Percentiles rank a stretch among this genome's conserved stretches.
Conservation (phyloP, 352 stramenopile genomes). For the Globisporangium canariense region DNA sequence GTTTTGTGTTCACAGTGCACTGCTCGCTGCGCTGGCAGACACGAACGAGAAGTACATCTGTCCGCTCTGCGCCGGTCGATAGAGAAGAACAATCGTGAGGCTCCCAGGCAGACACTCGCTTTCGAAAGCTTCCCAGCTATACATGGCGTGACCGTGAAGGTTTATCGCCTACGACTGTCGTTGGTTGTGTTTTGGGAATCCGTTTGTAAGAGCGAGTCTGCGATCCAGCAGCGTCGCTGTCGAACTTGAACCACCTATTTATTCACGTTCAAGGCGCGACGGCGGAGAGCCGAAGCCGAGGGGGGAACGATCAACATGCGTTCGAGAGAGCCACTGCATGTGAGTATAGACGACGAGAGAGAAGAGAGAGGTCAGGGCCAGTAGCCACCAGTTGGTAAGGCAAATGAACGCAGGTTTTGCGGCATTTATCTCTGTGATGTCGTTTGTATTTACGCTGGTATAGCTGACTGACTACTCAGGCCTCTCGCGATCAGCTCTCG, state of each 20-base stretch:
- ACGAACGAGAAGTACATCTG: slow-evolving; percentile 87
- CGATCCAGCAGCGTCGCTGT: not conserved
- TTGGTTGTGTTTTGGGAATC: not conserved
- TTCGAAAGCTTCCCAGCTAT: not conserved
- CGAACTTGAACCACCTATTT: slow-evolving; percentile 14
- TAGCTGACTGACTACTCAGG: not conserved
- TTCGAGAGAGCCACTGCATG: slow-evolving; percentile 1
- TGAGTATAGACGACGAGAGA: slow-evolving; percentile 1
- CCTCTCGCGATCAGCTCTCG: not conserved
- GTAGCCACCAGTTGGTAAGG: not conserved
- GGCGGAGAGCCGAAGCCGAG: not conserved
- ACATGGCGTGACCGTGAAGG: not conserved
- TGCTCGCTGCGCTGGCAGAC: slow-evolving; percentile 55
- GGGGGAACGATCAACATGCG: not conserved
- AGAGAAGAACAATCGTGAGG: not conserved
- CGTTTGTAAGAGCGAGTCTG: not conserved
- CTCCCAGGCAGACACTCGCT: not conserved
- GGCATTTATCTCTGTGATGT: not conserved
- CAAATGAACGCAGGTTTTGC: slow-evolving; percentile 2
- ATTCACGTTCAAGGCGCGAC: slow-evolving; percentile 9
- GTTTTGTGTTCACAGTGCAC: slow-evolving; percentile 24
- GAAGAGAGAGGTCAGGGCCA: not conserved
- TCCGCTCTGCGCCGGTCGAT: slow-evolving; percentile 60
- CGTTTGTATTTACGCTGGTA: not conserved
- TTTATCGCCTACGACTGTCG: no score